Evolutionary conservation across 2,329 filamentous ascomycete genomes (phyloP).

Genomic region (Endoconidiophora polonica): DNA sequence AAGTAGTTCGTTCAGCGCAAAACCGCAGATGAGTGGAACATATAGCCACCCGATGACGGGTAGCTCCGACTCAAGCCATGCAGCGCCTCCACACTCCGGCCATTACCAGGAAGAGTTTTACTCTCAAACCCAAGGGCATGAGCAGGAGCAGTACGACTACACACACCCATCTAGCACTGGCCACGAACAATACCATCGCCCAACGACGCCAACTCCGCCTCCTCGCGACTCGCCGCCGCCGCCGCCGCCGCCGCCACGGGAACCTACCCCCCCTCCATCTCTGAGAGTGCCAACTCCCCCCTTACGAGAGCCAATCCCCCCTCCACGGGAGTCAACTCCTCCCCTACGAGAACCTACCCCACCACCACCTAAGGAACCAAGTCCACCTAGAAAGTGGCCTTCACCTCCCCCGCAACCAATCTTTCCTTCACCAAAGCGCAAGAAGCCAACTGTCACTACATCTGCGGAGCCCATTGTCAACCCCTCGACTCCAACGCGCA

Average conservation of each 20-base stretch:
- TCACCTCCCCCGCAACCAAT: slow-evolving; percentile 3
- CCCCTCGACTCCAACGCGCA: slow-evolving; percentile 3
- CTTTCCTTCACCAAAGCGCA: slow-evolving; percentile 2
- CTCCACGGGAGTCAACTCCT: slow-evolving; percentile 15
- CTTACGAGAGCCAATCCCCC: slow-evolving; percentile 3
- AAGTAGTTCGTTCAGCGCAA: slow-evolving; percentile 16
- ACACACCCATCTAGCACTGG: slow-evolving; percentile 15
- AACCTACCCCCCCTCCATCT: slow-evolving; percentile 17
- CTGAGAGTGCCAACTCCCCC: slow-evolving; percentile 8
- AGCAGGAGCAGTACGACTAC: slow-evolving; percentile 13
- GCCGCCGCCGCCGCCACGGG: neutral
- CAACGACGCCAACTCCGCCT: slow-evolving; percentile 21
- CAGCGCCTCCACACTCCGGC: slow-evolving; percentile 14
- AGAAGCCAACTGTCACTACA: neutral
- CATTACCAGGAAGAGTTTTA: slow-evolving; percentile 18
- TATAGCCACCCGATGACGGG: slow-evolving; percentile 14
- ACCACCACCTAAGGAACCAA: slow-evolving; percentile 20
- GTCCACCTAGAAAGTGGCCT: slow-evolving; percentile 18
- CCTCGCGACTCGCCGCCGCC: slow-evolving; percentile 20
- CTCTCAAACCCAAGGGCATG: slow-evolving; percentile 21
- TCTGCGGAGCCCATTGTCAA: neutral
- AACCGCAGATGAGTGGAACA: slow-evolving; percentile 5
- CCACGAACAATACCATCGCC: neutral
- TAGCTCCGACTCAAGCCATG: slow-evolving; percentile 19
- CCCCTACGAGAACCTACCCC: slow-evolving; percentile 13